Conservation (phyloP, 805 yeast species). For the Candida xiaguanensis region DNA sequence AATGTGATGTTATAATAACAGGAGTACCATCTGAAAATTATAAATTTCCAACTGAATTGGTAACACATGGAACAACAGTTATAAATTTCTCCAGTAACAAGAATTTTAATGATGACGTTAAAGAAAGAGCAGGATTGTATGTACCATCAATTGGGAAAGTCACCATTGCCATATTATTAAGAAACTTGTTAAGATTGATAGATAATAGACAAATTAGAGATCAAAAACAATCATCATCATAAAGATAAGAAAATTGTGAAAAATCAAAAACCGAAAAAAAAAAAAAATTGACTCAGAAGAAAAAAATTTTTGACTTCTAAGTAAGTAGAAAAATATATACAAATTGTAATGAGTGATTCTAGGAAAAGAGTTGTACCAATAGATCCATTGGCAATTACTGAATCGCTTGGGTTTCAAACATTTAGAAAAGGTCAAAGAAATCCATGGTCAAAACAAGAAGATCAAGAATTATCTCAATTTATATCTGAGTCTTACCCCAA, state of each 20-base stretch:
- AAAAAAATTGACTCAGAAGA: constrained; percentile 5
- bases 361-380: constrained; percentile 24
- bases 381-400: constrained; percentile 59
- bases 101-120: constrained; percentile 81
- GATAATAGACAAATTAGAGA: constrained; percentile 50
- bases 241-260: background rate
- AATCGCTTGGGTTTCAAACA: constrained; percentile 71
- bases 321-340: background rate
- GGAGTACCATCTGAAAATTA: constrained; percentile 87
- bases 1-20: constrained; percentile 89
- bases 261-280: background rate
- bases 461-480: constrained; percentile 42
- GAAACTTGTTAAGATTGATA: constrained; percentile 81
- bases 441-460: constrained; percentile 79
- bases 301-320: constrained; percentile 4
- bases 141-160: constrained; percentile 97
- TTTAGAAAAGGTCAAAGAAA: constrained; percentile 59
- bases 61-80: constrained; percentile 85
- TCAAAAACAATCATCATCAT: background rate
- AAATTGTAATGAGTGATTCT: constrained; percentile 7
- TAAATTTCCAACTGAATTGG: constrained; percentile 79
- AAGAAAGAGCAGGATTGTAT: constrained; percentile 81
- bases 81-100: constrained; percentile 86
- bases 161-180: constrained; percentile 88
- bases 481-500: constrained; percentile 35